phyloP scores from a whole-genome alignment of 176 grass and related monocot species.

The Aegilops bicornis region DNA sequence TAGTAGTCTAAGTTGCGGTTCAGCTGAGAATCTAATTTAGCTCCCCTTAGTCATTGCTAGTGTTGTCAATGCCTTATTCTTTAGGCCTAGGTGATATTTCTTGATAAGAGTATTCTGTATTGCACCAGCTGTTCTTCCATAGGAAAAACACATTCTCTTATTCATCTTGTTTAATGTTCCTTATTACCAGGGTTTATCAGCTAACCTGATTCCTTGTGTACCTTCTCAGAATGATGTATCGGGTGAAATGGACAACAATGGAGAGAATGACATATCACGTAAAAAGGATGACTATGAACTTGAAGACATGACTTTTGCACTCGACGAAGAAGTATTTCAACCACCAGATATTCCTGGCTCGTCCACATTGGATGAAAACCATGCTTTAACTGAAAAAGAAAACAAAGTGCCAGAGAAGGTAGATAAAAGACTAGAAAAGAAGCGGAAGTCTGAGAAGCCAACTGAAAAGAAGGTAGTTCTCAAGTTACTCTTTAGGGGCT shows the following conservation, averaged over 20 bases:
- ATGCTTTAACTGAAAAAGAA: slow-evolving; percentile 19
- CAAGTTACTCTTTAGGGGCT: slow-evolving; percentile 15
- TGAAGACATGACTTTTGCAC: slow-evolving; percentile 86
- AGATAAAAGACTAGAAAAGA: slow-evolving; percentile 60
- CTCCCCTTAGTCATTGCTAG: neutral
- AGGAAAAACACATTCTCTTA: neutral
- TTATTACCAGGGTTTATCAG: neutral
- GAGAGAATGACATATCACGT: neutral
- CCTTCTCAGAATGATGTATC: slow-evolving; percentile 63
- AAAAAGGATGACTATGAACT: slow-evolving; percentile 62
- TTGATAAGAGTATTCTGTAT: neutral
- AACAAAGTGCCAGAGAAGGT: slow-evolving; percentile 51
- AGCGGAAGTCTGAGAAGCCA: slow-evolving; percentile 74
- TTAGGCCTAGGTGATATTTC: neutral
- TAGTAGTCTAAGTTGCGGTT: neutral
- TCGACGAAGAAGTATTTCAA: slow-evolving; percentile 81
- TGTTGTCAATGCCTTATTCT: slow-evolving; percentile 14
- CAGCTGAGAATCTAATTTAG: neutral
- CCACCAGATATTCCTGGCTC: slow-evolving; percentile 32
- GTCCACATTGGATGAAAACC: slow-evolving; percentile 43
- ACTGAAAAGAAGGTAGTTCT: slow-evolving; percentile 76
- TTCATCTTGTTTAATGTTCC: slow-evolving; percentile 9
- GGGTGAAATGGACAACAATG: slow-evolving; percentile 41
- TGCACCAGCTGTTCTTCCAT: slow-evolving; percentile 13
- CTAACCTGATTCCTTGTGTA: neutral